Evolutionary conservation across 2,329 filamentous ascomycete species (phyloP), one percentile per base, ranked within the genome.

Genomic region (Talaromyces amestolkiae): DNA sequence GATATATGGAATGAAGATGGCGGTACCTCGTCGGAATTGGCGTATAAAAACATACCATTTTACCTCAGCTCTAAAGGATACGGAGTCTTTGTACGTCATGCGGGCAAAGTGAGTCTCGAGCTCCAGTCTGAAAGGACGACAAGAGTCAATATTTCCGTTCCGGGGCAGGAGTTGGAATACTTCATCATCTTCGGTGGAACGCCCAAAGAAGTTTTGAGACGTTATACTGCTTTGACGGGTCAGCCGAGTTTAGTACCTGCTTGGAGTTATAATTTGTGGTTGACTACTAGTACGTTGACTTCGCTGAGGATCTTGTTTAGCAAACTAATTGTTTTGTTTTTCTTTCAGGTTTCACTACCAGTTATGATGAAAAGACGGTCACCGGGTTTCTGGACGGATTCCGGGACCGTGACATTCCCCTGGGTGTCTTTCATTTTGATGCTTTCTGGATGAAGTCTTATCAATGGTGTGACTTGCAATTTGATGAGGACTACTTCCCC

Each of bases 371-470:
- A 75, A 75, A 82, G 22, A 91, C 89, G 0, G 89, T 91, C 31
- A 86, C 81, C 54, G 71, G 74, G 8, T 91, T 91, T 75, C 82
- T 91, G 24, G 85, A 90, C 69, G 88, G 88, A 11, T 91, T 92
- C 86, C 84, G 83, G 67, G 80, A 84, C 58, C 84, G 87, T 1
- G 83, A 85, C 54, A 89, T 89, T 17, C 86, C 87, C 0, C 83
- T 92, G 1, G 86, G 89, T 43, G 88, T 91, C 3, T 91, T 92
- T 76, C 90, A 92, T 75, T 92, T 89, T 69, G 89, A 92, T 73
- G 90, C 87, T 75, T 92, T 91, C 82, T 92, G 89, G 89, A 87
- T 92, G 82, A 87, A 88, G 68, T 87, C 86, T 1, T 91, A 91
- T 73, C 86, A 87, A 64, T 92, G 89, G 89, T 91, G 88, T 66